Evolutionary conservation across 306 rosid species (phyloP).

Genomic region (Corylus heterophylla): DNA sequence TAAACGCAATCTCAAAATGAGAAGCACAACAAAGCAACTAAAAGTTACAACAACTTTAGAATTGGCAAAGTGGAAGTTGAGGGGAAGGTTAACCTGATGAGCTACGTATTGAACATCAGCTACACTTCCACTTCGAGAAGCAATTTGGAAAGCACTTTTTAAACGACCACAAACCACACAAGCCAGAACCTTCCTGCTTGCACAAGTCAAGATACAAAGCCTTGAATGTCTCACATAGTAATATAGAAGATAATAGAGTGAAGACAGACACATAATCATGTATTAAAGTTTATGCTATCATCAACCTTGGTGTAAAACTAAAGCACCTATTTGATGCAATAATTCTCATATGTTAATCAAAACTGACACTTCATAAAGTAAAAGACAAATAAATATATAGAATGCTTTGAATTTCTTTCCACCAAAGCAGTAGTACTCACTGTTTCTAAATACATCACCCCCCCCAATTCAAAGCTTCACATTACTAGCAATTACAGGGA

Average conservation of each 20-base stretch:
- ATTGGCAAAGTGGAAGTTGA: conserved; percentile 16
- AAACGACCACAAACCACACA: conserved; percentile 99
- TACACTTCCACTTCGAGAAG: conserved; percentile 97
- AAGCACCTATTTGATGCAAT: conserved; percentile 6
- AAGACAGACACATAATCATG: conserved; percentile 13
- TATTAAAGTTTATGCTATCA: not conserved
- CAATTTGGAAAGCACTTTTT: conserved; percentile 98
- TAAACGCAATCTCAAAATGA: not conserved
- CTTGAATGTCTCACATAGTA: conserved; percentile 13
- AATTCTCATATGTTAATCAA: not conserved
- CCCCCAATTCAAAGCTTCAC: not conserved
- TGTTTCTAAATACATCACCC: not conserved
- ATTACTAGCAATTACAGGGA: not conserved
- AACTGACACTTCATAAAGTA: not conserved
- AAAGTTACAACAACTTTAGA: not conserved
- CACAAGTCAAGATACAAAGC: conserved; percentile 32
- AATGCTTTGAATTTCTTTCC: not conserved
- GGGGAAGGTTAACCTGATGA: conserved; percentile 72
- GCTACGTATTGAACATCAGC: conserved; percentile 99
- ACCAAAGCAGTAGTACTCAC: not conserved
- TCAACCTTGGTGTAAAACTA: not conserved
- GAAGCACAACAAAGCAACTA: not conserved
- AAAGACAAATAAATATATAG: not conserved
- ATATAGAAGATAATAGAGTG: not conserved
- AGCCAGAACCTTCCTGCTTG: conserved; percentile 94